Evolutionary conservation across 2,329 filamentous ascomycete genomes (phyloP), one percentile per base, ranked within the genome.

Genomic region (Coniosporium tulheliwenetii): DNA sequence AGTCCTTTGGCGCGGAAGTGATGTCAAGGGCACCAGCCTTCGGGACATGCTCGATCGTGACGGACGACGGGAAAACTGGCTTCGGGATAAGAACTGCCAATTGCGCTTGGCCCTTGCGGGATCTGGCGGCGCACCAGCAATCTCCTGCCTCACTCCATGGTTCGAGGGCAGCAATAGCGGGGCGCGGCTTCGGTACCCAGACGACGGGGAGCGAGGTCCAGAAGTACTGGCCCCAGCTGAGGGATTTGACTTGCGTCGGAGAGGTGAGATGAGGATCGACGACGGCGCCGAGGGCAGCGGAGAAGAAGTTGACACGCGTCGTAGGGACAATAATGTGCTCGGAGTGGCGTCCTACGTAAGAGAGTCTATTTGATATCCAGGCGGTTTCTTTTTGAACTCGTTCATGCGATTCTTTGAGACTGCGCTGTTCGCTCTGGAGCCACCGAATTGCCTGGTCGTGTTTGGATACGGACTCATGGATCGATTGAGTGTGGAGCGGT

Each of bases 71-170:
- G 39, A 48, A 54, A 42, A 69, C 55, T 1, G 49, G 47, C 5
- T 53, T 50, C 4, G 52, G 45, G 12, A 66, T 52, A 10, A 51
- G 43, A 13, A 93, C 73, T 8, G 72, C 73, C 12, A 96, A 63
- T 40, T 76, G 73, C 2, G 77, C 75, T 32, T 76, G 74, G 38
- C 70, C 67, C 7, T 67, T 66, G 10, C 37, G 9, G 53, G 47
- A 1, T 62, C 61, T 3, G 8, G 64, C 59, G 4, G 80, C 77
- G 57, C 89, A 96, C 82, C 85, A 96, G 59, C 85, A 93, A 45
- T 96, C 83, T 14, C 82, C 84, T 30, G 80, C 71, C 38, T 93
- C 83, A 8, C 77, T 66, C 85, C 87, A 94, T 3, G 66, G 61
- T 1, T 61, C 55, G 2, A 94, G 66, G 1, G 81, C 85, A 0